A percentile compares a stretch with the other conserved stretches of the same genome.
These are phyloP conservation scores for Ascochyta viciae-villosae DNA, from an alignment of 2,329 filamentous ascomycete genomes.

Conservation along the genomic window DNA sequence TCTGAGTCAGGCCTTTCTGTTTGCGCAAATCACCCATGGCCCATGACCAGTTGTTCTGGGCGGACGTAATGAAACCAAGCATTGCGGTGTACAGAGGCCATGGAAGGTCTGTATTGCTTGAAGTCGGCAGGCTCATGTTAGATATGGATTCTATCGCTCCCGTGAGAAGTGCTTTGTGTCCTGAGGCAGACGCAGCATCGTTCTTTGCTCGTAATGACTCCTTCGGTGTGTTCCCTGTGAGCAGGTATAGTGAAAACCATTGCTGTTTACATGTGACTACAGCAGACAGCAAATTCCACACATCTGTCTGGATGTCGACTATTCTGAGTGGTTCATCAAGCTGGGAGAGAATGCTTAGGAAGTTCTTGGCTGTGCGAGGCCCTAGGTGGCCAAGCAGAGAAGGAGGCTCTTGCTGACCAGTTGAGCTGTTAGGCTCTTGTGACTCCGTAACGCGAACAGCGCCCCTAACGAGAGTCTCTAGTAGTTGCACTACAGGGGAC, in stretches of 20 bases:
- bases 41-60: conserved; percentile 96
- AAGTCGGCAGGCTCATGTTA: conserved; percentile 68
- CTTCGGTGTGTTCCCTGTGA: conserved; percentile 85
- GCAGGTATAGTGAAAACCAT: conserved; percentile 92
- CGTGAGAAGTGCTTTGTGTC: conserved; percentile 72
- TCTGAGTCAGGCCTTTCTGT: conserved; percentile 75
- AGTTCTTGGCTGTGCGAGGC: conserved; percentile 80
- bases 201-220: conserved; percentile 70
- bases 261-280: conserved; percentile 91
- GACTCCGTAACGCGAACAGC: conserved; percentile 64
- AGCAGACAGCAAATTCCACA: conserved; percentile 86
- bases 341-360: conserved; percentile 78
- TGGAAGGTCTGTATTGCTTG: conserved; percentile 44
- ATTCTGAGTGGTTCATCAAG: conserved; percentile 79
- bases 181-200: conserved; percentile 46
- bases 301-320: conserved; percentile 67
- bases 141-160: conserved; percentile 75
- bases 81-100: conserved; percentile 71
- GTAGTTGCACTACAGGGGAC: conserved; percentile 69
- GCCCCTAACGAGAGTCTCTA: conserved; percentile 76
- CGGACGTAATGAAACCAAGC: conserved; percentile 84
- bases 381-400: conserved; percentile 92
- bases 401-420: conserved; percentile 69
- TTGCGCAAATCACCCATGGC: conserved; percentile 81
- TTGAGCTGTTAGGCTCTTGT: conserved; percentile 15